Evolutionary conservation across 2,329 filamentous ascomycete genomes (phyloP), one percentile per base, ranked within the genome.

Genomic region (Botrytis hyacinthi): DNA sequence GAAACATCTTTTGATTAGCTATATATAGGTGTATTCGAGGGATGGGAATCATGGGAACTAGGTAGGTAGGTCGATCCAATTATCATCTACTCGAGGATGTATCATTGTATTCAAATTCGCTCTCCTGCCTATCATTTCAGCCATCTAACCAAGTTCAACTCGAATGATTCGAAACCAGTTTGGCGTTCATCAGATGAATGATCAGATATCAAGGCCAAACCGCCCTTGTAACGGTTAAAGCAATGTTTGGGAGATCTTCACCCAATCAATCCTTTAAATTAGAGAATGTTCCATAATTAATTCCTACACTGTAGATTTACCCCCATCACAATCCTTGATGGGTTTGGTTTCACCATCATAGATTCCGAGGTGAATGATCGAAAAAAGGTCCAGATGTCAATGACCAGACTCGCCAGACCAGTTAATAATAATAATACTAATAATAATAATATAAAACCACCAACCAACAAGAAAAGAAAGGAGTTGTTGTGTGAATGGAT

Each of bases 271-370:
- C 32, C 20, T 14, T 9, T n/a, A 37, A 63, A 22, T 51, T 16
- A 29, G 35, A 46, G 42, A n/a, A 70, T n/a, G 29, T 61, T 35
- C 68, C 54, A 46, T 37, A 35, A 54, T 70, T 66, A 48, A 48
- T 51, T 66, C 44, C 63, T 26, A 66, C 48, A n/a, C 44, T 51
- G 48, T 51, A n/a, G 48, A 51, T 54, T 29, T 29, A 67, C n/a
- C 7, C 12, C 29, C 42, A 51, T 67, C 44, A 29, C 54, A 18
- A 68, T 54, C 65, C 65, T 68, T 57, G 65, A 57, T 54, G 48
- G 46, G 42, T 63, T 42, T 18, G 26, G 70, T 71, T 71, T 71
- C 70, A 71, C 44, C 44, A 71, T 65, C 59, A 66, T 66, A 4
- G 51, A 18, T 57, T 18, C 48, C 3, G 0, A n/a, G 48, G 48